These are phyloP conservation scores for Neonectria faginata DNA, from an alignment of 2,329 filamentous ascomycete species.

Conservation along the genomic window DNA sequence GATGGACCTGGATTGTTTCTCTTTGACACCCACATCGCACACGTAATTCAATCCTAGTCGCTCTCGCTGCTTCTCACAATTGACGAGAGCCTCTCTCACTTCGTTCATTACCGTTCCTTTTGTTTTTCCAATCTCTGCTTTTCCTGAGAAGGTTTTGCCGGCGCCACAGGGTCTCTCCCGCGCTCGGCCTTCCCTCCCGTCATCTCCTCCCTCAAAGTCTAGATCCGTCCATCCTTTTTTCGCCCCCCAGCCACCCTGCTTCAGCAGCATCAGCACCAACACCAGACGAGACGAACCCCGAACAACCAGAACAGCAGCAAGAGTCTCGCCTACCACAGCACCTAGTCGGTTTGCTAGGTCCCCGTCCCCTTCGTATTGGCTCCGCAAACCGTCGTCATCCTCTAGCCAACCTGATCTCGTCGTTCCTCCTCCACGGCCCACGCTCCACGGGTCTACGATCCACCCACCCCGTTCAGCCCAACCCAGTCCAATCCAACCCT, in stretches of 20 bases:
- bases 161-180: slow-evolving; percentile 4
- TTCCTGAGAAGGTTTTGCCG: neutral
- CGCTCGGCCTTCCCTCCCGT: slow-evolving; percentile 10
- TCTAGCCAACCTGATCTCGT: slow-evolving; percentile 23
- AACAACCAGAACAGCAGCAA: slow-evolving; percentile 12
- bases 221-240: slow-evolving; percentile 23
- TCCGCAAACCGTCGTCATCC: slow-evolving; percentile 27
- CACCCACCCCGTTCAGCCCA: slow-evolving; percentile 15
- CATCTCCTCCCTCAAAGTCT: slow-evolving; percentile 24
- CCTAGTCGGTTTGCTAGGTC: slow-evolving; percentile 8
- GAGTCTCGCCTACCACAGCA: neutral
- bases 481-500: slow-evolving; percentile 21
- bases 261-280: slow-evolving; percentile 11
- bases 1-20: slow-evolving; percentile 3
- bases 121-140: neutral
- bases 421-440: slow-evolving; percentile 19
- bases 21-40: slow-evolving; percentile 5
- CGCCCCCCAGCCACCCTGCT: slow-evolving; percentile 19
- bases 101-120: slow-evolving; percentile 1
- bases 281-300: slow-evolving; percentile 20
- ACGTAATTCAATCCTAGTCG: slow-evolving; percentile 2
- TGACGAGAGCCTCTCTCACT: neutral
- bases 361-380: slow-evolving; percentile 27
- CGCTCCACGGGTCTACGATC: slow-evolving; percentile 8
- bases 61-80: neutral